A percentile compares a stretch with the other conserved stretches of the same genome.
phyloP scores from a whole-genome alignment of 1,284 basidiomycete genomes.

The Ustilago trichophora region DNA sequence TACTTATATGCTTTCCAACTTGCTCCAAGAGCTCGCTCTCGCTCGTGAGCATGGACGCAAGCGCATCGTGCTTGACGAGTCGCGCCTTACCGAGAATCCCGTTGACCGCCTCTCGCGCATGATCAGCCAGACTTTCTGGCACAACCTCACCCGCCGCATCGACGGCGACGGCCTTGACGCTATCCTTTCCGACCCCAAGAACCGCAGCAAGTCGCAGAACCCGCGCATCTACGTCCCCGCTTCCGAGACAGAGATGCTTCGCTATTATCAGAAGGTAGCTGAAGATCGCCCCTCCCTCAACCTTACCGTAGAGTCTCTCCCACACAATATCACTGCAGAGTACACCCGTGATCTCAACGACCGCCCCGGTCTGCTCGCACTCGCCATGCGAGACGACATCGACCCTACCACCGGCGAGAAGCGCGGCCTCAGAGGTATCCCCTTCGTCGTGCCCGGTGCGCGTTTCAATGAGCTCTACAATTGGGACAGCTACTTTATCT shows the following conservation, averaged over 20 bases:
- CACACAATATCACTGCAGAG: slow-evolving; percentile 83
- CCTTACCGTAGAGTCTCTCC: slow-evolving; percentile 88
- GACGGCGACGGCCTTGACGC: slow-evolving; percentile 96
- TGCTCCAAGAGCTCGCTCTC: slow-evolving; percentile 96
- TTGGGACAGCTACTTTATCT: slow-evolving; percentile 81
- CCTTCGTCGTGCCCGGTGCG: slow-evolving; percentile 93
- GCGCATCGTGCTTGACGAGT: slow-evolving; percentile 94
- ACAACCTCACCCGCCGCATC: slow-evolving; percentile 92
- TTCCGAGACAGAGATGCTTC: slow-evolving; percentile 89
- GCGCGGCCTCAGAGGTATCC: slow-evolving; percentile 86
- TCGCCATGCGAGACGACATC: slow-evolving; percentile 90
- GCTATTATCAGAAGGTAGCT: slow-evolving; percentile 78
- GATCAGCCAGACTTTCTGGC: slow-evolving; percentile 99
- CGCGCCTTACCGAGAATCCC: slow-evolving; percentile 93
- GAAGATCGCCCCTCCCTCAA: slow-evolving; percentile 75
- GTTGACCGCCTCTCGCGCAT: slow-evolving; percentile 95
- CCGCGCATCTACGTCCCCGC: slow-evolving; percentile 94
- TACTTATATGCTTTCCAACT: slow-evolving; percentile 90
- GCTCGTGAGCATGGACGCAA: slow-evolving; percentile 94
- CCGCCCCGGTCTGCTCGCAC: slow-evolving; percentile 89
- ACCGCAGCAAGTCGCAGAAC: slow-evolving; percentile 54
- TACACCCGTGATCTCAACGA: slow-evolving; percentile 93
- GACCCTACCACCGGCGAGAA: slow-evolving; percentile 68
- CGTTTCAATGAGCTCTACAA: slow-evolving; percentile 89
- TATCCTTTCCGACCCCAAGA: slow-evolving; percentile 96